Evolutionary conservation across 176 grass and related monocot genomes (phyloP).

Genomic region (Stipa capillata): DNA sequence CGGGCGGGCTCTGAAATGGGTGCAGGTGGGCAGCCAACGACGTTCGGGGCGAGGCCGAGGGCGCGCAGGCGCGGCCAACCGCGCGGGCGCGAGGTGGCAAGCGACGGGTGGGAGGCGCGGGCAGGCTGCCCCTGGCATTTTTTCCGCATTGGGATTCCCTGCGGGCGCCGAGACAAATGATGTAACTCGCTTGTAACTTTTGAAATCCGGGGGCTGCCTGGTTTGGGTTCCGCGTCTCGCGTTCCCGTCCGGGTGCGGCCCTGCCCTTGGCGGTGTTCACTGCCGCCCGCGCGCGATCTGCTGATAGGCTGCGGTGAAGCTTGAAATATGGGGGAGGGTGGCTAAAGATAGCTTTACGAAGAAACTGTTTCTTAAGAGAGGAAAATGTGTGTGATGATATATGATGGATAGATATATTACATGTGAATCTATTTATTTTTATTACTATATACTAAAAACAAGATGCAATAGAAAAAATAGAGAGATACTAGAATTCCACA

Average conservation of each 20-base stretch:
- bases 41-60: slow-evolving; percentile 21
- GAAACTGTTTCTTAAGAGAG: no score
- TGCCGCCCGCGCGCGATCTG: slow-evolving; percentile 7
- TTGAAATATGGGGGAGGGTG: slow-evolving; percentile 17
- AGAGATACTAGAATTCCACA: no score
- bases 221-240: background rate
- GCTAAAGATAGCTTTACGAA: slow-evolving; percentile 2
- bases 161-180: slow-evolving; percentile 23
- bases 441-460: no score
- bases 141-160: slow-evolving; percentile 40
- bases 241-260: no score
- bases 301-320: slow-evolving; percentile 23
- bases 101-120: slow-evolving; percentile 40
- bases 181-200: background rate
- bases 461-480: no score
- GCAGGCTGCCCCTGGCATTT: slow-evolving; percentile 5
- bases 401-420: no score
- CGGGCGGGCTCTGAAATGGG: slow-evolving; percentile 36
- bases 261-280: background rate
- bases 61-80: slow-evolving; percentile 36
- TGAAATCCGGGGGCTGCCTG: slow-evolving; percentile 3
- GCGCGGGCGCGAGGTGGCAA: slow-evolving; percentile 44
- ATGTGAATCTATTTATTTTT: no score
- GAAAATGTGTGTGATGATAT: no score
- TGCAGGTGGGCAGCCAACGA: slow-evolving; percentile 20